Conservation (phyloP, 2,329 filamentous ascomycete genomes). For the Ophiostoma piceae region DNA sequence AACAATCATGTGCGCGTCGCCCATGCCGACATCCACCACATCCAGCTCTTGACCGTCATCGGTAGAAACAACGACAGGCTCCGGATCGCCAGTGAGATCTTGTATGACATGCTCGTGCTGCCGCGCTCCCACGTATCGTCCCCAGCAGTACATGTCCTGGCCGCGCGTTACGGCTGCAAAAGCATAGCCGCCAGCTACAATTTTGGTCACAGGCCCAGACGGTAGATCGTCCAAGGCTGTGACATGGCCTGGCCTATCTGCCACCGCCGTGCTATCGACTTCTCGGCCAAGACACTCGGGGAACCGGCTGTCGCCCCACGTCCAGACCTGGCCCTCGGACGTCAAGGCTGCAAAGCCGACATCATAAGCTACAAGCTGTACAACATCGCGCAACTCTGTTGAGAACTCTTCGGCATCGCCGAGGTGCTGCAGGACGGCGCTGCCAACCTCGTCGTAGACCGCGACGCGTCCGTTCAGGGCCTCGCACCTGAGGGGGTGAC, state of each 20-base stretch:
- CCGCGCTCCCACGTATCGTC: conserved; percentile 37
- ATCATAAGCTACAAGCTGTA: conserved; percentile 45
- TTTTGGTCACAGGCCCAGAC: conserved; percentile 47
- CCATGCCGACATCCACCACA: conserved; percentile 53
- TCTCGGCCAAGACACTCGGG: conserved; percentile 52
- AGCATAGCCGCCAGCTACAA: conserved; percentile 53
- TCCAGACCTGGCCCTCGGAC: conserved; percentile 43
- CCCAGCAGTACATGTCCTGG: conserved; percentile 59
- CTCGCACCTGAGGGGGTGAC: neutral
- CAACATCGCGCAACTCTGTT: conserved; percentile 30
- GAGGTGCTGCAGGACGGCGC: conserved; percentile 31
- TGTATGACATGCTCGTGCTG: conserved; percentile 27
- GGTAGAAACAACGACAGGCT: conserved; percentile 43
- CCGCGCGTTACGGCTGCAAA: conserved; percentile 54
- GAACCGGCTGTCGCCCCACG: conserved; percentile 56
- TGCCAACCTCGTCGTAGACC: neutral
- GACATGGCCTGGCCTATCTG: conserved; percentile 43
- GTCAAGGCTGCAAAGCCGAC: conserved; percentile 47
- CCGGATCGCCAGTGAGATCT: conserved; percentile 33
- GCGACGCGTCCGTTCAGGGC: conserved; percentile 13
- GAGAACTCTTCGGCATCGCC: conserved; percentile 24
- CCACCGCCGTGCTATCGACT: conserved; percentile 40
- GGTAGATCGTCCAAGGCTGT: conserved; percentile 48
- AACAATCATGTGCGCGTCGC: conserved; percentile 54
- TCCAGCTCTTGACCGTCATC: conserved; percentile 44